Evolutionary conservation across 805 yeast species (phyloP).

Genomic region (Barnettozyma salicaria): DNA sequence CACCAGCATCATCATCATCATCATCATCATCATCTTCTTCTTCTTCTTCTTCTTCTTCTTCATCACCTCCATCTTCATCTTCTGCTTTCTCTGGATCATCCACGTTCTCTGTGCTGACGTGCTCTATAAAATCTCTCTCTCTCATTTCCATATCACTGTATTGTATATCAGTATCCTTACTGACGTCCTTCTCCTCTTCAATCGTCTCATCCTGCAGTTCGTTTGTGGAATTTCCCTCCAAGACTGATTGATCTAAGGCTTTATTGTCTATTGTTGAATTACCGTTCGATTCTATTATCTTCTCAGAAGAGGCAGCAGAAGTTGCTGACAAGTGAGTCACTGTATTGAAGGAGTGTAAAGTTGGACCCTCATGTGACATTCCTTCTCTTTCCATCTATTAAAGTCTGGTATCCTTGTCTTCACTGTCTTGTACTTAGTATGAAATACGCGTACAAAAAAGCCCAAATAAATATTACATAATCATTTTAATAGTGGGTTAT

Average conservation of each 20-base stretch:
- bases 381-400: too few species aligned
- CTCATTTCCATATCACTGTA: neutral
- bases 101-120: constrained; percentile 2
- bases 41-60: constrained; percentile 6
- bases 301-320: too few species aligned
- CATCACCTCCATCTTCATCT: constrained; percentile 2
- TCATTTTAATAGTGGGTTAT: too few species aligned
- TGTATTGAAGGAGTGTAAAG: constrained; percentile 19
- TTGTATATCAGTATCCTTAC: constrained; percentile 1
- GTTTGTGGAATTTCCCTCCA: constrained; percentile 9
- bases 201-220: constrained; percentile 12
- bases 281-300: too few species aligned
- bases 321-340: constrained; percentile 2
- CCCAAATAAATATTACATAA: too few species aligned
- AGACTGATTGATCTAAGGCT: constrained; percentile 12
- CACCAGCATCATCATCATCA: constrained; percentile 26
- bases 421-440: too few species aligned
- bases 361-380: constrained; percentile 16
- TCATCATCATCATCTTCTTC: constrained; percentile 12
- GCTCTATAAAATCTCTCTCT: constrained; percentile 9
- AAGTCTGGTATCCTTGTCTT: too few species aligned
- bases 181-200: constrained; percentile 5
- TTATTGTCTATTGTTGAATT: constrained; percentile 4
- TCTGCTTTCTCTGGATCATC: constrained; percentile 2
- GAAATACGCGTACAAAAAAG: too few species aligned